Evolutionary conservation across 2,329 filamentous ascomycete species (phyloP).

Genomic region (Trichophyton equinum): DNA sequence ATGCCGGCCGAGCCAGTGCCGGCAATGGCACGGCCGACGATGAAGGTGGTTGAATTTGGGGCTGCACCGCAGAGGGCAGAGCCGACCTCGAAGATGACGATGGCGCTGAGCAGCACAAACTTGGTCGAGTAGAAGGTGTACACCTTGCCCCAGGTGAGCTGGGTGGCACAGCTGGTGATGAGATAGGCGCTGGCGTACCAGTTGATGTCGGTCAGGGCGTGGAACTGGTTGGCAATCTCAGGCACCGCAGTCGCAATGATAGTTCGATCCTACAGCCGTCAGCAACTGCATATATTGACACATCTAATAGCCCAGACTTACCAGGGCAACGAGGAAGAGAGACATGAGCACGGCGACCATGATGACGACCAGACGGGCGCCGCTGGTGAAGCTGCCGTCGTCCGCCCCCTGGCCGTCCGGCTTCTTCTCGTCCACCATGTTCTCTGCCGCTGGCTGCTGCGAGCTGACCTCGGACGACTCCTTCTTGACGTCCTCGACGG

Average conservation of each 20-base stretch:
- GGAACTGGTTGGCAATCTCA: slow-evolving; percentile 24
- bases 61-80: slow-evolving; percentile 16
- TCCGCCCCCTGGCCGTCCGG: not conserved
- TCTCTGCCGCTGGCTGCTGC: not conserved
- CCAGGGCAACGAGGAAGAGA: slow-evolving; percentile 10
- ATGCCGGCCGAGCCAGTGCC: slow-evolving; percentile 29
- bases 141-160: slow-evolving; percentile 27
- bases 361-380: not conserved
- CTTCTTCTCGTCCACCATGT: not conserved
- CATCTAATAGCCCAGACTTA: not conserved
- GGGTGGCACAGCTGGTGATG: slow-evolving; percentile 18
- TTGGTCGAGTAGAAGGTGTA: slow-evolving; percentile 32
- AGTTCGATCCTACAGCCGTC: not conserved
- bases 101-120: slow-evolving; percentile 19
- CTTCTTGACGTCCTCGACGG: not conserved
- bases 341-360: slow-evolving; percentile 8
- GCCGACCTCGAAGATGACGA: slow-evolving; percentile 20
- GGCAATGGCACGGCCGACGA: slow-evolving; percentile 24
- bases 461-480: not conserved
- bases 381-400: not conserved
- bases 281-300: not conserved
- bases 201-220: slow-evolving; percentile 23
- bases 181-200: slow-evolving; percentile 27
- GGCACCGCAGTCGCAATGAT: slow-evolving; percentile 22
- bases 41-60: not conserved